Conservation (phyloP, 345 rosid genomes). For the Salix purpurea region DNA sequence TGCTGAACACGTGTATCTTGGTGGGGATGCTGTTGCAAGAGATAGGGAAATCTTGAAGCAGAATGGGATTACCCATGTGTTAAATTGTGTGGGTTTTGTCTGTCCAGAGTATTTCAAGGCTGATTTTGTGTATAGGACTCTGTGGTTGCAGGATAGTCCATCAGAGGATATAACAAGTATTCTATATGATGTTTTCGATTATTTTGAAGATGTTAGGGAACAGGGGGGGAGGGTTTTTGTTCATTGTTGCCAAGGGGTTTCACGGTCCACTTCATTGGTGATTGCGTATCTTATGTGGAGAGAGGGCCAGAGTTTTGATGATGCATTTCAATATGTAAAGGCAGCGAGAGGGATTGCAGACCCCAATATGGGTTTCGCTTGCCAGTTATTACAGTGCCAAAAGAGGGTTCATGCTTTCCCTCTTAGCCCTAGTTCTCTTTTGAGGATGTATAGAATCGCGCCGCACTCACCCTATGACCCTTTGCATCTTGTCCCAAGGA, state of each 20-base stretch:
- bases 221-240: slow-evolving; percentile 86
- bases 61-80: slow-evolving; percentile 85
- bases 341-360: slow-evolving; percentile 96
- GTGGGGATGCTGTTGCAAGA: slow-evolving; percentile 95
- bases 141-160: slow-evolving; percentile 99
- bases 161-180: slow-evolving; percentile 98
- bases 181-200: slow-evolving; percentile 94
- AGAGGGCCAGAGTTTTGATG: slow-evolving; percentile 98
- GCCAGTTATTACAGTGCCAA: slow-evolving; percentile 95
- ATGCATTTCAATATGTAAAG: slow-evolving; percentile 95
- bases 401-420: slow-evolving; percentile 98
- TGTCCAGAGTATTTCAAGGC: slow-evolving; percentile 96
- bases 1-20: slow-evolving; percentile 89
- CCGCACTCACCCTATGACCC: slow-evolving; percentile 99
- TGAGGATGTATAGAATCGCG: slow-evolving; percentile 85
- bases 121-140: slow-evolving; percentile 80
- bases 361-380: slow-evolving; percentile 99
- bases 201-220: slow-evolving; percentile 98
- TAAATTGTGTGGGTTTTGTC: slow-evolving; percentile 95
- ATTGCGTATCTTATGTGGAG: slow-evolving; percentile 99
- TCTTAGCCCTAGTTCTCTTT: slow-evolving; percentile 90
- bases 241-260: slow-evolving; percentile 98
- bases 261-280: slow-evolving; percentile 95
- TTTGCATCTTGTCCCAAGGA: slow-evolving; percentile 92
- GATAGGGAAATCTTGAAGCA: slow-evolving; percentile 72